Conservation (phyloP, 208 protist genomes). For the Blastocrithidia nonstop region DNA sequence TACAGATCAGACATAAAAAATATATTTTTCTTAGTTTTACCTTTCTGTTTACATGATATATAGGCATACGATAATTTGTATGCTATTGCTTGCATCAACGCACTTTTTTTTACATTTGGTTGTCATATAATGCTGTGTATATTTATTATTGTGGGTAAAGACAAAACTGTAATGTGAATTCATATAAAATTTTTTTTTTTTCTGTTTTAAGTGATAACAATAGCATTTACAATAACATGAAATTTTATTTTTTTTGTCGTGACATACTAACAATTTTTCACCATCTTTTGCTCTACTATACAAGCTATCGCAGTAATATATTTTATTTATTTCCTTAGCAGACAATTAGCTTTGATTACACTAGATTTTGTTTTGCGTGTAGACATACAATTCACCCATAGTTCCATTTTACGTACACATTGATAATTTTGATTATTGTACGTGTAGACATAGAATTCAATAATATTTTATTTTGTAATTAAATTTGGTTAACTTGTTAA, state of each 20-base stretch:
- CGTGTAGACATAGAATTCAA: not conserved
- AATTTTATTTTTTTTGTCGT: not conserved
- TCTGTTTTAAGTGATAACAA: not conserved
- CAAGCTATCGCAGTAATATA: not conserved
- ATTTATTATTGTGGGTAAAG: too few species aligned
- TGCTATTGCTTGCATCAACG: too few species aligned
- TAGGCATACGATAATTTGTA: too few species aligned
- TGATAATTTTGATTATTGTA: not conserved
- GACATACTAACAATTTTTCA: not conserved
- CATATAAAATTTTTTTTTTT: not conserved
- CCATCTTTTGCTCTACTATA: not conserved
- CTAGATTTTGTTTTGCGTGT: too few species aligned
- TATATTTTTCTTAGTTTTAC: too few species aligned
- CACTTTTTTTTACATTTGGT: too few species aligned
- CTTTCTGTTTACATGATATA: too few species aligned
- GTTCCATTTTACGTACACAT: not conserved
- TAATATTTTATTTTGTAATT: conserved; percentile 3
- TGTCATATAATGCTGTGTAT: too few species aligned
- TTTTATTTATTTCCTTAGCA: not conserved
- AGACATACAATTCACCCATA: not conserved
- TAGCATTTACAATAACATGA: not conserved
- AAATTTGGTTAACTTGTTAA: conserved; percentile 1
- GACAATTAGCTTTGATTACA: too few species aligned
- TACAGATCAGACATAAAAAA: too few species aligned
- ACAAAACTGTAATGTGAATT: not conserved